Evolutionary conservation across 176 grass and related monocot species (phyloP).

Genomic region (Oropetium thomaeum): DNA sequence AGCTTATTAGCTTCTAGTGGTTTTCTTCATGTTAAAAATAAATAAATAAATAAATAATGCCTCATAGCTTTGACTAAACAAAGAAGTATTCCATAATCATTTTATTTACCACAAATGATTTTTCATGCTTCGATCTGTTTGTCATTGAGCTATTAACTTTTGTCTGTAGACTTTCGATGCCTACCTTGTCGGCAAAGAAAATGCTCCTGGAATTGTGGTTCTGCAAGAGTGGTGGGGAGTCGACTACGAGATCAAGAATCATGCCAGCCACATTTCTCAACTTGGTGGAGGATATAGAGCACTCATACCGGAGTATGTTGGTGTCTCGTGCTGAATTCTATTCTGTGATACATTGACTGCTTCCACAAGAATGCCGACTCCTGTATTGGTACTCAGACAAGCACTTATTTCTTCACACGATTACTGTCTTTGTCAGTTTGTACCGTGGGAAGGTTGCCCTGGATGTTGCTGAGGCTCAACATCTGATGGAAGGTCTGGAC

Average conservation of each 20-base stretch:
- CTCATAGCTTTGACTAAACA: not conserved
- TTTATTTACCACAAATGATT: not conserved
- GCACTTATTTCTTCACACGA: not conserved
- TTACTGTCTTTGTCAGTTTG: conserved; percentile 47
- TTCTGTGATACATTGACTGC: not conserved
- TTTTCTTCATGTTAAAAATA: too few species aligned
- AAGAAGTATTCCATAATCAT: not conserved
- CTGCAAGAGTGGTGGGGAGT: conserved; percentile 99
- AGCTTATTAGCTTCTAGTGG: not conserved
- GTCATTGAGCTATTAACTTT: not conserved
- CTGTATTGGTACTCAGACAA: not conserved
- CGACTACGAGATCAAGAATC: conserved; percentile 96
- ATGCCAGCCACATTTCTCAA: conserved; percentile 80
- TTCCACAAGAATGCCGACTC: not conserved
- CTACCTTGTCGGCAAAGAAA: conserved; percentile 90
- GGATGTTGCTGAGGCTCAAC: conserved; percentile 83
- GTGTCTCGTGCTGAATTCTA: not conserved
- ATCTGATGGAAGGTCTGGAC: conserved; percentile 82
- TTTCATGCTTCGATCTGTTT: not conserved
- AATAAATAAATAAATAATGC: not conserved
- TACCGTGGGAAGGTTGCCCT: conserved; percentile 93
- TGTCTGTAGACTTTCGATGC: conserved; percentile 77
- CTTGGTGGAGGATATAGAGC: conserved; percentile 86
- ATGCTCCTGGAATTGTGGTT: conserved; percentile 89
- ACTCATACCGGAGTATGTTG: conserved; percentile 86